Evolutionary conservation across 345 rosid species (phyloP).

Genomic region (Conringia planisiliqua): DNA sequence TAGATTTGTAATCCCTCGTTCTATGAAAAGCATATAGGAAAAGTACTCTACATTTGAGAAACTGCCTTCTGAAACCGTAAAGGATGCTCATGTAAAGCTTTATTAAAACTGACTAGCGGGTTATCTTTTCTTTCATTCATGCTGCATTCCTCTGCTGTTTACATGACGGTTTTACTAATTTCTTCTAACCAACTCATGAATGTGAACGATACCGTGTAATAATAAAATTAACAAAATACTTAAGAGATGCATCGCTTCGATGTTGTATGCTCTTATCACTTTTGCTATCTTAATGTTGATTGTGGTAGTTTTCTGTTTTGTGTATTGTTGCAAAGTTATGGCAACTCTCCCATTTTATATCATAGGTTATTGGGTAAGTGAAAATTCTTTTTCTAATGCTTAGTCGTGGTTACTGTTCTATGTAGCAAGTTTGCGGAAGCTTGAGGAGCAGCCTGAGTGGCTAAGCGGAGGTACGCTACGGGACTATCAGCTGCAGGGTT

Average conservation of each 20-base stretch:
- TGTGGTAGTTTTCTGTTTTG: neutral
- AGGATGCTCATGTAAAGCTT: neutral
- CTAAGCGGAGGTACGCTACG: conserved; percentile 93
- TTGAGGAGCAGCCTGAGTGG: conserved; percentile 99
- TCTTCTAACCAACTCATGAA: neutral
- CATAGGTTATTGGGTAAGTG: neutral
- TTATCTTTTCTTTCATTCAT: neutral
- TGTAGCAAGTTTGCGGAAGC: conserved; percentile 88
- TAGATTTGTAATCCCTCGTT: neutral
- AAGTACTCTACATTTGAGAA: neutral
- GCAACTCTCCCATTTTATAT: neutral
- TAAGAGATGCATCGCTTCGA: neutral
- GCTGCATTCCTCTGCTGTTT: neutral
- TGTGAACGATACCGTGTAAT: neutral
- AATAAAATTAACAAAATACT: neutral
- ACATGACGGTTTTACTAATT: neutral
- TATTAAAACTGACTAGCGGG: neutral
- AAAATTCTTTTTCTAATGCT: neutral
- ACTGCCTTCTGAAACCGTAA: neutral
- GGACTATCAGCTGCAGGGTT: conserved; percentile 96
- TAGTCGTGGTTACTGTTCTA: conserved; percentile 19
- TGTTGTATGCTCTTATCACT: neutral
- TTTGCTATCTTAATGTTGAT: conserved; percentile 8
- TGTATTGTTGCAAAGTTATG: neutral
- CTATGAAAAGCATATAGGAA: neutral